phyloP scores from a whole-genome alignment of 2,329 filamentous ascomycete genomes.

The Dryadomyces quercus-mongolicae region DNA sequence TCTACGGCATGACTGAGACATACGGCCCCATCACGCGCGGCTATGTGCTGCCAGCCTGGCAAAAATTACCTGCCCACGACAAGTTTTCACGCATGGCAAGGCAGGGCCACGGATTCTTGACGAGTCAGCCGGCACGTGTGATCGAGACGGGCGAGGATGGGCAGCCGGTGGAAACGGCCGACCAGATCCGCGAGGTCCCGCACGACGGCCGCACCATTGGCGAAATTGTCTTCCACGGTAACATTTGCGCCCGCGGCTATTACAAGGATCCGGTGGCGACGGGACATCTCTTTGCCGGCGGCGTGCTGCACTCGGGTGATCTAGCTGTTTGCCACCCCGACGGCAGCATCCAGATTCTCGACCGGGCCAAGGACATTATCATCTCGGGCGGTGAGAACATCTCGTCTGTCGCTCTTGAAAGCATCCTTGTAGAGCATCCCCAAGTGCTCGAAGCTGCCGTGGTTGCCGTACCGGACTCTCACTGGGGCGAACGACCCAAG shows the following conservation, averaged over 20 bases:
- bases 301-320: constrained; percentile 80
- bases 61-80: constrained; percentile 57
- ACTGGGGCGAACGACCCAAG: constrained; percentile 95
- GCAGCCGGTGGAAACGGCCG: not conserved
- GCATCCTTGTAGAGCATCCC: constrained; percentile 78
- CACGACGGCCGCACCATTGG: constrained; percentile 37
- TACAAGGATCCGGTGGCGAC: constrained; percentile 85
- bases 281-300: constrained; percentile 73
- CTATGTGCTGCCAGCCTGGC: constrained; percentile 78
- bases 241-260: constrained; percentile 86
- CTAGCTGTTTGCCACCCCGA: constrained; percentile 88
- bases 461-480: constrained; percentile 72
- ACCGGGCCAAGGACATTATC: constrained; percentile 95
- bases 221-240: constrained; percentile 65
- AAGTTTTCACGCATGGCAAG: constrained; percentile 85
- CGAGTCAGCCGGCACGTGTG: constrained; percentile 66
- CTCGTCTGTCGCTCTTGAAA: constrained; percentile 82
- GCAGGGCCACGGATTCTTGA: constrained; percentile 86
- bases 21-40: constrained; percentile 95
- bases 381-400: constrained; percentile 98
- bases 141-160: constrained; percentile 52
- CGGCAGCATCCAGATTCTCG: constrained; percentile 81
- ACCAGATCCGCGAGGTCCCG: constrained; percentile 40
- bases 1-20: constrained; percentile 80
- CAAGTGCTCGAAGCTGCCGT: constrained; percentile 86